Evolutionary conservation across 441 rosid genomes (phyloP), one percentile per base, ranked within the genome.

Genomic region (Corymbia citriodora): DNA sequence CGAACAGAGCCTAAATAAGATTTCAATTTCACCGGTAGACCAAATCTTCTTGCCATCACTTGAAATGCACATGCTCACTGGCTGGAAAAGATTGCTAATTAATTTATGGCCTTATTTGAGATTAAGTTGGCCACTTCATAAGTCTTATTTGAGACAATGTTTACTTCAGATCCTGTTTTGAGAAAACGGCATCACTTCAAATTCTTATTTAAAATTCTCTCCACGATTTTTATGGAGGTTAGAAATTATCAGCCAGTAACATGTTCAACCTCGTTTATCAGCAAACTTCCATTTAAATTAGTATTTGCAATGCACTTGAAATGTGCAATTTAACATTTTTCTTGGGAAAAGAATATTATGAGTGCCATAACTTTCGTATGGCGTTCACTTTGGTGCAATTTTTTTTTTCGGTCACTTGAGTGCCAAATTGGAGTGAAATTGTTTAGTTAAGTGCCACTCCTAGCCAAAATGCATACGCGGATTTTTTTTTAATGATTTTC

Each of bases 151-250:
- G 65, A 59, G 29, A 59, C 0, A 9, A 25, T 5, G 3, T 59
- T 6, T 21, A 25, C 7, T 59, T 21, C 2, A 0, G 0, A 25
- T 8, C 14, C 33, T 61, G 0, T 61, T 61, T 61, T 63, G 33
- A 29, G 18, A 63, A 63, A 63, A 63, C 13, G 17, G 3, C 70
- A 12, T 27, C 16, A 61, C 1, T 27, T 63, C 33, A 29, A 29
- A 29, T 9, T 27, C 70, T 63, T 29, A 12, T 63, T 29, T 29
- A 9, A 63, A 27, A 29, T 7, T 61, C 15, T 61, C 8, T 27
- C 68, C 68, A 27, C 3, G n/a, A 61, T 61, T 61, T 25, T 27
- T 61, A 27, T 27, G 70, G 17, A 63, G 70, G 33, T 6, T 6
- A 63, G 14, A 13, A 29, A 63, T 63, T 63, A 29, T 63, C n/a